These are phyloP conservation scores for Diaporthe vaccinii DNA, from an alignment of 2,329 filamentous ascomycete genomes.

Conservation along the genomic window DNA sequence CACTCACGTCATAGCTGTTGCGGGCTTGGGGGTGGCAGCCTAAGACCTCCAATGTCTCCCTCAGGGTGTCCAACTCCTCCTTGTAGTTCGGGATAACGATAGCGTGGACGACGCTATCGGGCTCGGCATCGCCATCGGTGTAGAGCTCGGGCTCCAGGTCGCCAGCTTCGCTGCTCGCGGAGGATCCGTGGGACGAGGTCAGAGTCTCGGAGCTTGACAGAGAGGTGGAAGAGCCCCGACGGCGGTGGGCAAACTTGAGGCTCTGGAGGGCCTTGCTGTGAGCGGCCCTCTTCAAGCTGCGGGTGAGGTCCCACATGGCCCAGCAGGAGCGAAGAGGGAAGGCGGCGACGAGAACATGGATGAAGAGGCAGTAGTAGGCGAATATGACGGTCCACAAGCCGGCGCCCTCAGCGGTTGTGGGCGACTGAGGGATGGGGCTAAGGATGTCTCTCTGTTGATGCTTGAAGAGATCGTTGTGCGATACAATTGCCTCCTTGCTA, in stretches of 20 bases:
- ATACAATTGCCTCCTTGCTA: constrained; percentile 60
- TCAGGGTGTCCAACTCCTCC: constrained; percentile 77
- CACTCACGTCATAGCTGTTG: constrained; percentile 77
- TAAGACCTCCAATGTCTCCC: constrained; percentile 77
- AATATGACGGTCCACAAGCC: constrained; percentile 68
- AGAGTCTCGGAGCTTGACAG: constrained; percentile 69
- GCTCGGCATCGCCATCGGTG: constrained; percentile 58
- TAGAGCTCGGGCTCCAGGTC: constrained; percentile 63
- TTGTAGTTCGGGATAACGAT: constrained; percentile 83
- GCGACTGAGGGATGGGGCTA: constrained; percentile 51
- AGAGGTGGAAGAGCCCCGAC: constrained; percentile 67
- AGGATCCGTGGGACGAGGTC: constrained; percentile 60
- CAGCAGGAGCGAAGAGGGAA: constrained; percentile 75
- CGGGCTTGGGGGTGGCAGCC: constrained; percentile 75
- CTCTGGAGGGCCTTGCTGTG: constrained; percentile 61
- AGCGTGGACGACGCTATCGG: constrained; percentile 70
- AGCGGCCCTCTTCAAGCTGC: constrained; percentile 60
- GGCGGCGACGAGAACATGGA: constrained; percentile 73
- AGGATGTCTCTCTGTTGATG: constrained; percentile 56
- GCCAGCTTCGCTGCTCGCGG: constrained; percentile 64
- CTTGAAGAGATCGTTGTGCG: constrained; percentile 57
- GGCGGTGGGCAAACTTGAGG: constrained; percentile 61
- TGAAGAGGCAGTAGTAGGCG: constrained; percentile 74
- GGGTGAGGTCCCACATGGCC: constrained; percentile 71
- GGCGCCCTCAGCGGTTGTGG: constrained; percentile 54